Conservation (phyloP, 2,329 filamentous ascomycete genomes). For the Cladosporium oxysporum region DNA sequence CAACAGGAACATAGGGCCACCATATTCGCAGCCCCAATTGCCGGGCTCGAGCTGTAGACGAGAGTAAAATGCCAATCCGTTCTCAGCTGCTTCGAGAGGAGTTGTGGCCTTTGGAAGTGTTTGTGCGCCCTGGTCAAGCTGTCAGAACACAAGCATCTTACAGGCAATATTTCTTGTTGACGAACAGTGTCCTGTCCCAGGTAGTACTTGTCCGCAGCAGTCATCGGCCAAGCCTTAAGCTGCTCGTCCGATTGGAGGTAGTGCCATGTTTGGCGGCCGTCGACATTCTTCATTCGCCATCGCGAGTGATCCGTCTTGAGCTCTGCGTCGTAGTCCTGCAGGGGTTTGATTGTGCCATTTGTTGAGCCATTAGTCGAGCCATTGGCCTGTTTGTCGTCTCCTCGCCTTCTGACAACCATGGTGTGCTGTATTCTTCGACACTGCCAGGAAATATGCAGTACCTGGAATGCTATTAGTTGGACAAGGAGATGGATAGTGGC, state of each 20-base stretch:
- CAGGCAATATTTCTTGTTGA: constrained; percentile 20
- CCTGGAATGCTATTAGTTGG: background rate
- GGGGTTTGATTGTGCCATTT: constrained; percentile 1
- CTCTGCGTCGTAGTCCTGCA: constrained; percentile 12
- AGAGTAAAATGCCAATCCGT: constrained; percentile 86
- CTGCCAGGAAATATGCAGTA: background rate
- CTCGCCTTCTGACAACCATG: constrained; percentile 27
- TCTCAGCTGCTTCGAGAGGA: constrained; percentile 74
- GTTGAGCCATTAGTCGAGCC: constrained; percentile 22
- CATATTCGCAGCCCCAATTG: constrained; percentile 97
- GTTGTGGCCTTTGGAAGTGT: constrained; percentile 68
- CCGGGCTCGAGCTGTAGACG: constrained; percentile 84
- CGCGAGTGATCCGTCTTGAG: constrained; percentile 69
- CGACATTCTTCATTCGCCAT: constrained; percentile 83
- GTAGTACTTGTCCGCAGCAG: constrained; percentile 83
- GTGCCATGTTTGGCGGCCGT: constrained; percentile 89
- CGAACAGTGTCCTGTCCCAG: constrained; percentile 76
- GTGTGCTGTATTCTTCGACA: background rate
- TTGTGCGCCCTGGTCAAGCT: constrained; percentile 64
- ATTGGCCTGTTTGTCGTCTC: constrained; percentile 26
- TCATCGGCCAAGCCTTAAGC: constrained; percentile 78
- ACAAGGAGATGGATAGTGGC: background rate
- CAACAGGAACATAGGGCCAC: constrained; percentile 93
- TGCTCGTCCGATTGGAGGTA: constrained; percentile 77
- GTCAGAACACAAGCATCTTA: background rate